Evolutionary conservation across 2,329 filamentous ascomycete species (phyloP).

Genomic region (Didymella exigua): DNA sequence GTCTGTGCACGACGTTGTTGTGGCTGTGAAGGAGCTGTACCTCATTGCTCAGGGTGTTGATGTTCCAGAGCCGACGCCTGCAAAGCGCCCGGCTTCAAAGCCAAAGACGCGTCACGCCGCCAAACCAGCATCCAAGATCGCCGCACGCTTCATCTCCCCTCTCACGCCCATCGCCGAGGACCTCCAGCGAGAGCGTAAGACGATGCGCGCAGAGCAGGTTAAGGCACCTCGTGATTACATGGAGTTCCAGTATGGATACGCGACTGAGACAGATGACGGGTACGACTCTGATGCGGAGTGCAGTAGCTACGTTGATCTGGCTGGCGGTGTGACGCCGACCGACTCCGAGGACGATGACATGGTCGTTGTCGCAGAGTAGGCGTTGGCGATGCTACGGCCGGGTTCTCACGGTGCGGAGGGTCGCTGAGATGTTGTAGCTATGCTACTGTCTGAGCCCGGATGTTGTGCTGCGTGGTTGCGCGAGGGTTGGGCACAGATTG

Average conservation of each 20-base stretch:
- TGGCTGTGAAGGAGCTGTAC: not conserved
- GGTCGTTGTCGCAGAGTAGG: not conserved
- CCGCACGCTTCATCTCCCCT: conserved; percentile 2
- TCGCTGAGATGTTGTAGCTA: too few relatives aligned
- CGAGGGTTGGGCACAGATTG: too few relatives aligned
- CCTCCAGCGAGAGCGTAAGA: conserved; percentile 2
- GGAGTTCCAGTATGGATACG: not conserved
- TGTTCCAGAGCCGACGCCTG: not conserved
- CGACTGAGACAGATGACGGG: conserved; percentile 7
- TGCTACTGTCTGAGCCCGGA: too few relatives aligned
- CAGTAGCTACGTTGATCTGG: conserved; percentile 6
- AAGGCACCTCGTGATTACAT: not conserved
- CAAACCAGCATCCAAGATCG: conserved; percentile 5
- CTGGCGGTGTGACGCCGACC: conserved; percentile 9
- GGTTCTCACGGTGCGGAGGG: not conserved
- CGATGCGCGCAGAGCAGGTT: not conserved
- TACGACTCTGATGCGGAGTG: conserved; percentile 5
- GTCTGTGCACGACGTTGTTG: not conserved
- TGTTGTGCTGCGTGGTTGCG: too few relatives aligned
- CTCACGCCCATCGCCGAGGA: conserved; percentile 11
- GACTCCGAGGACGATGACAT: conserved; percentile 3
- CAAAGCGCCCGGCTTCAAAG: not conserved
- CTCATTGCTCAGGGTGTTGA: not conserved
- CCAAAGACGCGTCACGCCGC: not conserved
- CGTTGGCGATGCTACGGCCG: not conserved